Percentiles rank a stretch among this genome's conserved stretches.
These are phyloP conservation scores for Cutaneotrichosporon cavernicola DNA, from an alignment of 1,284 basidiomycete genomes.

Conservation along the genomic window DNA sequence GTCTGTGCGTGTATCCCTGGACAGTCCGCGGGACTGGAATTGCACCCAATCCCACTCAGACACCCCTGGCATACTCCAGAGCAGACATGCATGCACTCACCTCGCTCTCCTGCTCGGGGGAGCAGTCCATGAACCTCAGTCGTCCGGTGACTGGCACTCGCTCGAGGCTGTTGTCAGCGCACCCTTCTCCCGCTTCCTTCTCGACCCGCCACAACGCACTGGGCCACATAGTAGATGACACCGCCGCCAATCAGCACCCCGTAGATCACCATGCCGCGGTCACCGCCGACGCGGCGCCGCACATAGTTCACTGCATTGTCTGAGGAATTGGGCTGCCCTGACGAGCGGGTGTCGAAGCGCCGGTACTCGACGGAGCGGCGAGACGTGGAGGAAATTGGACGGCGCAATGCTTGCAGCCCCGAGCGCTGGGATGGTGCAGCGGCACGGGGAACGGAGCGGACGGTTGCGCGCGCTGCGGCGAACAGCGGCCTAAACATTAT, in stretches of 20 bases:
- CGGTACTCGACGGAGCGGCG: constrained; percentile 32
- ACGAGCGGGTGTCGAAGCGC: constrained; percentile 30
- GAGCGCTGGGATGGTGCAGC: not conserved
- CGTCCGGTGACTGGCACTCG: constrained; percentile 77
- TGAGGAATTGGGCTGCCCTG: constrained; percentile 17
- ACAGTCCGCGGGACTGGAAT: too few relatives aligned
- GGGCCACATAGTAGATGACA: constrained; percentile 60
- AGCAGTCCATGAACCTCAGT: constrained; percentile 78
- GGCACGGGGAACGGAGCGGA: not conserved
- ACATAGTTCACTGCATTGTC: constrained; percentile 33
- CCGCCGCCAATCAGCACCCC: constrained; percentile 52
- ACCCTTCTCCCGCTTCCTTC: not conserved
- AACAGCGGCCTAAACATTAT: not conserved
- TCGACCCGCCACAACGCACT: constrained; percentile 57
- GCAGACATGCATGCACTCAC: constrained; percentile 29
- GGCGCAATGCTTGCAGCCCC: not conserved
- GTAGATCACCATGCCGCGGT: constrained; percentile 44
- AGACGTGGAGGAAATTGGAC: constrained; percentile 2
- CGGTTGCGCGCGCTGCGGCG: not conserved
- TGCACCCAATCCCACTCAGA: too few relatives aligned
- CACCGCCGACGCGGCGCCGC: constrained; percentile 43
- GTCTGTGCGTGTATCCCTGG: too few relatives aligned
- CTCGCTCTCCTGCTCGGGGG: constrained; percentile 61
- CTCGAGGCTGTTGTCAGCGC: constrained; percentile 62
- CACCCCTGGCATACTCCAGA: not conserved